A percentile compares a stretch with the other conserved stretches of the same genome.
Evolutionary conservation across 2,329 filamentous ascomycete species (phyloP).

Genomic region (Arthroderma sp.): DNA sequence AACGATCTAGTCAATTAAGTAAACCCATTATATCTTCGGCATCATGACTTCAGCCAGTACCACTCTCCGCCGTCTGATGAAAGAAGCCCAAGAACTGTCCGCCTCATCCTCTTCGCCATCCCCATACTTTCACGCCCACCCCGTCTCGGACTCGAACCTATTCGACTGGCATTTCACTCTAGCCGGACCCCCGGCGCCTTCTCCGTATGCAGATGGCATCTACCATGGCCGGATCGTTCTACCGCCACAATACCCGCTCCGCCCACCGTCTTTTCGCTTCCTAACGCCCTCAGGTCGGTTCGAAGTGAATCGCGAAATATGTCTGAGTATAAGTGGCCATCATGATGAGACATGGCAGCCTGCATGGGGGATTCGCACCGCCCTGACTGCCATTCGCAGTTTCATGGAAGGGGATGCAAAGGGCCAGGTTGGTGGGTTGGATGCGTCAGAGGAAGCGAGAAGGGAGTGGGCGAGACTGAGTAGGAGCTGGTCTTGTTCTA

Average conservation of each 20-base stretch:
- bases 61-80: slow-evolving; percentile 38
- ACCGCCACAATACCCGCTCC: slow-evolving; percentile 76
- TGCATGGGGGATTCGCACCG: slow-evolving; percentile 90
- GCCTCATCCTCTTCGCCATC: slow-evolving; percentile 59
- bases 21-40: no score
- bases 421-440: slow-evolving; percentile 82
- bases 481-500: slow-evolving; percentile 51
- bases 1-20: no score
- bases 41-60: slow-evolving; percentile 15
- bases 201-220: slow-evolving; percentile 65
- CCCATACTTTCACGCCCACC: slow-evolving; percentile 70
- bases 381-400: slow-evolving; percentile 61
- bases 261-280: slow-evolving; percentile 92
- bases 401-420: slow-evolving; percentile 88
- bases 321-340: slow-evolving; percentile 81
- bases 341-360: slow-evolving; percentile 99
- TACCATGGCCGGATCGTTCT: slow-evolving; percentile 95
- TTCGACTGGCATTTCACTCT: slow-evolving; percentile 99
- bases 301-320: slow-evolving; percentile 94
- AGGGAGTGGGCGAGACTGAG: slow-evolving; percentile 57
- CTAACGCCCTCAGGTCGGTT: slow-evolving; percentile 83
- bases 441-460: slow-evolving; percentile 56
- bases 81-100: slow-evolving; percentile 80
- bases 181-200: slow-evolving; percentile 67
- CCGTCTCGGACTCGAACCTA: slow-evolving; percentile 68